Evolutionary conservation across 2,329 filamentous ascomycete species (phyloP).

Genomic region (Colletotrichum coccodes): DNA sequence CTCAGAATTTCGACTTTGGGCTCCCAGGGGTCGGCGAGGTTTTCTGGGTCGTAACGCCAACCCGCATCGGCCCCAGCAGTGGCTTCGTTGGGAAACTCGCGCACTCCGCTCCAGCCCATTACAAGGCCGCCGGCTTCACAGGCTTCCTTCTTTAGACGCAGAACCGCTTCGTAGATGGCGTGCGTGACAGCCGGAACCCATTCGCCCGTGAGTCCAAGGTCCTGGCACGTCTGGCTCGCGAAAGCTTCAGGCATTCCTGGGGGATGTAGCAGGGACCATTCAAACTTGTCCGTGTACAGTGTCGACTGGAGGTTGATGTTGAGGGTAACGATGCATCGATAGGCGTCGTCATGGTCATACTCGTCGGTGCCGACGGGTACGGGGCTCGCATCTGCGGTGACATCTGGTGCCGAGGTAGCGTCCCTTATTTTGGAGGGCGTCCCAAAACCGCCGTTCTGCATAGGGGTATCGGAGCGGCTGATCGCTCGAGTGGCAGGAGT

Average conservation of each 20-base stretch:
- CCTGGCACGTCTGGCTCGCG: constrained; percentile 90
- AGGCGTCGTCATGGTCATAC: constrained; percentile 91
- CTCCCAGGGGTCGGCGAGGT: constrained; percentile 86
- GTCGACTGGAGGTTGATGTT: constrained; percentile 92
- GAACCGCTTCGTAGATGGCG: constrained; percentile 94
- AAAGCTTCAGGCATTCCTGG: constrained; percentile 93
- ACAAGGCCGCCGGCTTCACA: constrained; percentile 91
- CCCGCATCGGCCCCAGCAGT: constrained; percentile 85
- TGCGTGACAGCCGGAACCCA: constrained; percentile 96
- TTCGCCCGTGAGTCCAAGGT: constrained; percentile 88
- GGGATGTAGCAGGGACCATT: constrained; percentile 94
- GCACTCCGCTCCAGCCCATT: constrained; percentile 70
- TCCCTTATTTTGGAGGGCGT: constrained; percentile 58
- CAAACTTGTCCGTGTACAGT: constrained; percentile 96
- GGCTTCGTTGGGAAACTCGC: constrained; percentile 88
- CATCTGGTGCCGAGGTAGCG: constrained; percentile 59
- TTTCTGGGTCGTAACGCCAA: constrained; percentile 95
- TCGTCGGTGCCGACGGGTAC: constrained; percentile 75
- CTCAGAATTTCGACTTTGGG: constrained; percentile 83
- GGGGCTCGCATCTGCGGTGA: constrained; percentile 77
- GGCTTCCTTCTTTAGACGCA: constrained; percentile 94
- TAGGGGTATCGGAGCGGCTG: constrained; percentile 67
- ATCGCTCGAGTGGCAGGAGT: constrained; percentile 43
- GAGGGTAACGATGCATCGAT: constrained; percentile 90
- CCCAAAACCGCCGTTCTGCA: constrained; percentile 59